Percentiles rank a stretch among this genome's conserved stretches.
phyloP scores from a whole-genome alignment of 169 alveolate genomes.

The Besnoitia besnoiti region DNA sequence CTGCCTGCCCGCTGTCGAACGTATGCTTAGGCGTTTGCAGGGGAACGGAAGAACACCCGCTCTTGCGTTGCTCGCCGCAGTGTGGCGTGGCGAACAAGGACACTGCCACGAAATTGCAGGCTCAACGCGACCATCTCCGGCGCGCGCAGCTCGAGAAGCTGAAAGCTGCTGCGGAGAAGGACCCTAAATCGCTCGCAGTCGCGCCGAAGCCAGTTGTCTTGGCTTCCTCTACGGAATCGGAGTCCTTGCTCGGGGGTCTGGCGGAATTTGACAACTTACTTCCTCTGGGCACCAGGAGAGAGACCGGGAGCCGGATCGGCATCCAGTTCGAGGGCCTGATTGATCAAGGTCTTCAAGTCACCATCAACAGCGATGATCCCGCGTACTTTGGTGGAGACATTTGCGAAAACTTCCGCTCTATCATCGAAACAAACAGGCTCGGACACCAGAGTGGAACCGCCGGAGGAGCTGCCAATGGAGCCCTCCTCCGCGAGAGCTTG shows the following conservation, averaged over 20 bases:
- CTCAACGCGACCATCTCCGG: neutral
- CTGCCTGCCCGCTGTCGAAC: constrained; percentile 72
- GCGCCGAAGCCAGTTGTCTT: neutral
- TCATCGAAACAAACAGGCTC: neutral
- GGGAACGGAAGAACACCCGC: constrained; percentile 36
- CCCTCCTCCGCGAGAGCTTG: constrained; percentile 14
- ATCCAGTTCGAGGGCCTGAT: constrained; percentile 48
- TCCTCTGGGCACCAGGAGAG: neutral
- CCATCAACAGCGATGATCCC: constrained; percentile 74
- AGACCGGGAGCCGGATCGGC: constrained; percentile 24
- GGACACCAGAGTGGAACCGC: neutral
- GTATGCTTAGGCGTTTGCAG: constrained; percentile 44
- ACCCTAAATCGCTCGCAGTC: neutral
- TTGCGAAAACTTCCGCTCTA: constrained; percentile 49
- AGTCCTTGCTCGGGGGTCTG: no score
- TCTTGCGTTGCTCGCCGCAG: constrained; percentile 17
- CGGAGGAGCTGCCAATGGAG: neutral
- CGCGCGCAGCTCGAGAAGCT: neutral
- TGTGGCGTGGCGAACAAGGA: constrained; percentile 8
- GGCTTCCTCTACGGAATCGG: no score
- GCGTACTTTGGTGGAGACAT: constrained; percentile 67
- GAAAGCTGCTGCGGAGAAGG: constrained; percentile 17
- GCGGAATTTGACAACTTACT: no score
- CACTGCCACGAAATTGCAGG: neutral
- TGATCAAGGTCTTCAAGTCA: constrained; percentile 51